Evolutionary conservation across 345 rosid species (phyloP).

Genomic region (Noccaea caerulescens): DNA sequence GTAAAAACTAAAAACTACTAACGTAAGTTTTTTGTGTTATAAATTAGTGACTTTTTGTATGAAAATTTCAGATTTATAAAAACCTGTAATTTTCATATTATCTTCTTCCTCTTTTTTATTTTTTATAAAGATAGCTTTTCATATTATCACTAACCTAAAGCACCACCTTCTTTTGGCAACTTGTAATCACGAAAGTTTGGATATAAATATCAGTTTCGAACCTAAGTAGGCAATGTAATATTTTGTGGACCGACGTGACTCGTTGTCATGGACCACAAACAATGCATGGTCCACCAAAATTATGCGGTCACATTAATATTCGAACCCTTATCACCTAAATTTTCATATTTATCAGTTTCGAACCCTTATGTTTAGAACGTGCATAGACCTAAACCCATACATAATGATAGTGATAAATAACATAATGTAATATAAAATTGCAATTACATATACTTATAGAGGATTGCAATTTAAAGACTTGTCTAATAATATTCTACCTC

Average conservation of each 20-base stretch:
- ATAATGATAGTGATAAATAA: not conserved
- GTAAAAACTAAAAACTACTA: not conserved
- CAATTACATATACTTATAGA: not conserved
- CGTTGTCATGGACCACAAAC: conserved; percentile 34
- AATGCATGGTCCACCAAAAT: conserved; percentile 27
- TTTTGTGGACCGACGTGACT: conserved; percentile 5
- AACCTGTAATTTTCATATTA: too few species aligned
- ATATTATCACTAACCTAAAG: too few species aligned
- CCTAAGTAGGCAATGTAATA: conserved; percentile 3
- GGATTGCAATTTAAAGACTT: too few species aligned
- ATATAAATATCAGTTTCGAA: not conserved
- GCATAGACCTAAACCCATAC: not conserved
- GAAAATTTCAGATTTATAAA: too few species aligned
- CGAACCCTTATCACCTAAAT: conserved; percentile 28
- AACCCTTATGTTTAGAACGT: conserved; percentile 22
- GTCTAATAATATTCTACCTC: too few species aligned
- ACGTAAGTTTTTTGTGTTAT: not conserved
- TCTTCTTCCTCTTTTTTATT: too few species aligned
- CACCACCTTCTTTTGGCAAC: not conserved
- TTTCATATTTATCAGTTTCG: not conserved
- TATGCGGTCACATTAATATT: not conserved
- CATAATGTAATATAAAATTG: not conserved
- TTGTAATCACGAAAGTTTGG: not conserved
- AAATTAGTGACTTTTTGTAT: too few species aligned
- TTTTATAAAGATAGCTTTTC: too few species aligned